These are phyloP conservation scores for Nitzschia sp. DNA, from an alignment of 108 stramenopile genomes.

Conservation along the genomic window DNA sequence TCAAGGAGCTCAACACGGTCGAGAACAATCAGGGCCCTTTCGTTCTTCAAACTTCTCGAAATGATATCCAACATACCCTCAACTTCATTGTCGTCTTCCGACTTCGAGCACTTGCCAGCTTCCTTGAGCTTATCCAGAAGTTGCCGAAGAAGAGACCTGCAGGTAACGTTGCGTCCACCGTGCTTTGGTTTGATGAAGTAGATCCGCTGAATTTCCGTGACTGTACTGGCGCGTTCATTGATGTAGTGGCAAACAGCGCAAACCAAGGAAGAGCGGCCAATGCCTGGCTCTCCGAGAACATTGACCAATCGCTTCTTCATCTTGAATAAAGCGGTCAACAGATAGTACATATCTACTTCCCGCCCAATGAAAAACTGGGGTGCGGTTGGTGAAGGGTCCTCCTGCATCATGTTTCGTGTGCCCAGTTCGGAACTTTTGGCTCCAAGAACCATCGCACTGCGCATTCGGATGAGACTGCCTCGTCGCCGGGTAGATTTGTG, in stretches of 20 bases:
- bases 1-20: constrained; percentile 66
- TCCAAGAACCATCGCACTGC: constrained; percentile 25
- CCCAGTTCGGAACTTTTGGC: constrained; percentile 38
- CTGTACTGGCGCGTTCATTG: constrained; percentile 63
- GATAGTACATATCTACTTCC: constrained; percentile 77
- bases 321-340: constrained; percentile 56
- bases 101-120: constrained; percentile 30
- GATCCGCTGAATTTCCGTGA: constrained; percentile 54
- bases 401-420: constrained; percentile 59
- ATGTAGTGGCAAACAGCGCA: constrained; percentile 80
- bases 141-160: constrained; percentile 35
- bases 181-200: constrained; percentile 58
- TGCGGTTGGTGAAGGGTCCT: constrained; percentile 71
- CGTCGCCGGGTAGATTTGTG: constrained; percentile 23
- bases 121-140: constrained; percentile 53
- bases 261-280: constrained; percentile 75
- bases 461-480: constrained; percentile 6
- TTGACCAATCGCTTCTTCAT: constrained; percentile 65
- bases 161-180: constrained; percentile 32
- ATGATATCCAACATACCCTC: constrained; percentile 49
- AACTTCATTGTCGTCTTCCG: constrained; percentile 43
- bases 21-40: constrained; percentile 70
- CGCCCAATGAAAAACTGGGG: constrained; percentile 84
- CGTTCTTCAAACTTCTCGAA: constrained; percentile 43
- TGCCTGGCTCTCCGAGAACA: constrained; percentile 64